Percentiles rank a stretch among this genome's conserved stretches.
Conservation (phyloP, 805 yeast genomes). For the Zygosaccharomyces bisporus region DNA sequence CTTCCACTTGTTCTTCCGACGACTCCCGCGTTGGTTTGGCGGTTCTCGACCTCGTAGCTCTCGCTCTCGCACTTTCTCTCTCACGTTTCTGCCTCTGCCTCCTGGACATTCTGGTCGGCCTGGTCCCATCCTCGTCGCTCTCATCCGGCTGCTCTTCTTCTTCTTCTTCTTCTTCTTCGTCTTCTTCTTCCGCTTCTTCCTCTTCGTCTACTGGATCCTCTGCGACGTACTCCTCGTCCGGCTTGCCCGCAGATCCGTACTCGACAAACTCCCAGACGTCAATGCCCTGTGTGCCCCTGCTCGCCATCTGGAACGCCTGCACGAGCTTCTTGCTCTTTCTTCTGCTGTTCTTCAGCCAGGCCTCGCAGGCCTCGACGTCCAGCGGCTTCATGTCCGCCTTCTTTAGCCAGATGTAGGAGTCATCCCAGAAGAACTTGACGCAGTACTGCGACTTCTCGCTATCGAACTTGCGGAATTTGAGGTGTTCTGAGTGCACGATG, state of each 20-base stretch:
- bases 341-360: conserved; percentile 26
- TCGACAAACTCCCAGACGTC: conserved; percentile 37
- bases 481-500: conserved; percentile 24
- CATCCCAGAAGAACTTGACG: conserved; percentile 36
- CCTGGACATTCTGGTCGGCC: conserved; percentile 10
- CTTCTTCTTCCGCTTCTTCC: conserved; percentile 25
- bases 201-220: conserved; percentile 34
- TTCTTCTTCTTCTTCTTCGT: conserved; percentile 16
- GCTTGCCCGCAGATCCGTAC: conserved; percentile 34
- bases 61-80: conserved; percentile 24
- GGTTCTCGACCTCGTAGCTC: conserved; percentile 18
- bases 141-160: conserved; percentile 26
- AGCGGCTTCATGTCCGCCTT: conserved; percentile 24
- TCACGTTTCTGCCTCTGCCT: conserved; percentile 22
- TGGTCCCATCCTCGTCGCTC: conserved; percentile 17
- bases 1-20: conserved; percentile 15
- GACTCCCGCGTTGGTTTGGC: conserved; percentile 12
- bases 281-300: conserved; percentile 36
- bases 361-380: conserved; percentile 22
- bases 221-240: conserved; percentile 31
- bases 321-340: conserved; percentile 52
- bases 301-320: conserved; percentile 50
- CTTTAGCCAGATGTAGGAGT: conserved; percentile 35
- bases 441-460: conserved; percentile 24
- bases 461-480: conserved; percentile 28